phyloP scores from a whole-genome alignment of 2,329 filamentous ascomycete genomes.

The Fusarium marasasianum region DNA sequence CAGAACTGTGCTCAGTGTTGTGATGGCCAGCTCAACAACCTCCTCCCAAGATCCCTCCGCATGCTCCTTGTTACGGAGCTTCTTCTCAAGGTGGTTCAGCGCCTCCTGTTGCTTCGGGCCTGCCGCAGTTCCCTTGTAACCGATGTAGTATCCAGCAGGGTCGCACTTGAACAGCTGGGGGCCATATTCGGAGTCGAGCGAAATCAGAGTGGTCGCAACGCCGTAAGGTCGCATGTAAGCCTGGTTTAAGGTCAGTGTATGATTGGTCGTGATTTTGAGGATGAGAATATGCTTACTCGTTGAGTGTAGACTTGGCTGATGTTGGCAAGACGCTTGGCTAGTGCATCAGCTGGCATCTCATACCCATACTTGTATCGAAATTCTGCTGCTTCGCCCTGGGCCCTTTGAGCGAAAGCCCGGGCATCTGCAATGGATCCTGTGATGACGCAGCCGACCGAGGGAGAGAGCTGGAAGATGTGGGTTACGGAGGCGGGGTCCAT shows the following conservation, averaged over 20 bases:
- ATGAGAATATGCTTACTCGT: slow-evolving; percentile 66
- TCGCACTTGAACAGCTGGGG: slow-evolving; percentile 99
- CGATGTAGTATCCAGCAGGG: slow-evolving; percentile 96
- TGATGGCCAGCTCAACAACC: slow-evolving; percentile 96
- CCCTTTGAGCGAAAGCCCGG: slow-evolving; percentile 89
- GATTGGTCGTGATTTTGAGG: slow-evolving; percentile 7
- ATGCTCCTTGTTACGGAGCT: slow-evolving; percentile 98
- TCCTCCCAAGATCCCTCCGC: slow-evolving; percentile 96
- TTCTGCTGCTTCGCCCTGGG: slow-evolving; percentile 94
- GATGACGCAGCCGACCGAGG: slow-evolving; percentile 97
- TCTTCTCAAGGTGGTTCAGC: slow-evolving; percentile 98
- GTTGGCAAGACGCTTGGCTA: slow-evolving; percentile 97
- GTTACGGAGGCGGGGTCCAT: slow-evolving; percentile 97
- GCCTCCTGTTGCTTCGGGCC: slow-evolving; percentile 99
- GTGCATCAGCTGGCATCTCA: slow-evolving; percentile 98
- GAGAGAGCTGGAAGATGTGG: slow-evolving; percentile 96
- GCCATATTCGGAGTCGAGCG: slow-evolving; percentile 89
- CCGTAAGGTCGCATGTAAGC: slow-evolving; percentile 99
- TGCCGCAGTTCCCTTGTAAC: slow-evolving; percentile 97
- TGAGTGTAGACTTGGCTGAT: slow-evolving; percentile 99
- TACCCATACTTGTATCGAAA: slow-evolving; percentile 99
- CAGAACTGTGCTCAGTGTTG: slow-evolving; percentile 92
- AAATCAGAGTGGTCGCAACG: slow-evolving; percentile 94
- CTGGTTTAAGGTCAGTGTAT: slow-evolving; percentile 50
- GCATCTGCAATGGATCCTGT: slow-evolving; percentile 98